Percentiles rank a stretch among this genome's conserved stretches.
These are phyloP conservation scores for Polymyxa betae DNA, from an alignment of 208 protist species.

Conservation along the genomic window DNA sequence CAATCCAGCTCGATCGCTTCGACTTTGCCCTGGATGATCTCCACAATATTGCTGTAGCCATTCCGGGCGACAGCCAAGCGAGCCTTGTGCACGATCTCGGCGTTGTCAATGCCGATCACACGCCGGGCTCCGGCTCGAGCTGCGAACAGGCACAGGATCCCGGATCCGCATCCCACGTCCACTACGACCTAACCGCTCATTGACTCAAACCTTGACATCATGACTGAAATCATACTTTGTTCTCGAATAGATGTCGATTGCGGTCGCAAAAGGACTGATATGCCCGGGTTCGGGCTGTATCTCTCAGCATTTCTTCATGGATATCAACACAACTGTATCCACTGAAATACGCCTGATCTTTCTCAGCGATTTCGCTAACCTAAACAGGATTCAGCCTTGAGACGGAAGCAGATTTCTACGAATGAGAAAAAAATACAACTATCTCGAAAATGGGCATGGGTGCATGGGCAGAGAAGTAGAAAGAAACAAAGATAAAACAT, in stretches of 20 bases:
- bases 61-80: constrained; percentile 74
- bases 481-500: no score
- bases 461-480: no score
- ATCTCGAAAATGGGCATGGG: no score
- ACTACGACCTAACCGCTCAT: constrained; percentile 74
- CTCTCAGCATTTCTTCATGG: constrained; percentile 95
- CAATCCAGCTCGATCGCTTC: constrained; percentile 58
- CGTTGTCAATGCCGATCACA: constrained; percentile 83
- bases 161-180: constrained; percentile 95
- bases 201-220: neutral
- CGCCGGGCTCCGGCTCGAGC: constrained; percentile 88
- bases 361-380: neutral
- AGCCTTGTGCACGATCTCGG: constrained; percentile 61
- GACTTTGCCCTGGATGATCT: constrained; percentile 61
- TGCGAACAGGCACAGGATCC: constrained; percentile 95
- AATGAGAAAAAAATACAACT: neutral
- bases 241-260: constrained; percentile 89
- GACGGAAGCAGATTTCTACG: neutral
- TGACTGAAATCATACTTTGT: constrained; percentile 76
- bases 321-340: constrained; percentile 44
- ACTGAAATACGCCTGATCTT: neutral
- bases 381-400: neutral
- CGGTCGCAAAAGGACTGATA: constrained; percentile 93
- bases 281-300: constrained; percentile 90
- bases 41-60: constrained; percentile 73